These are phyloP conservation scores for Mycena belliarum DNA, from an alignment of 768 basidiomycete genomes.

Conservation along the genomic window DNA sequence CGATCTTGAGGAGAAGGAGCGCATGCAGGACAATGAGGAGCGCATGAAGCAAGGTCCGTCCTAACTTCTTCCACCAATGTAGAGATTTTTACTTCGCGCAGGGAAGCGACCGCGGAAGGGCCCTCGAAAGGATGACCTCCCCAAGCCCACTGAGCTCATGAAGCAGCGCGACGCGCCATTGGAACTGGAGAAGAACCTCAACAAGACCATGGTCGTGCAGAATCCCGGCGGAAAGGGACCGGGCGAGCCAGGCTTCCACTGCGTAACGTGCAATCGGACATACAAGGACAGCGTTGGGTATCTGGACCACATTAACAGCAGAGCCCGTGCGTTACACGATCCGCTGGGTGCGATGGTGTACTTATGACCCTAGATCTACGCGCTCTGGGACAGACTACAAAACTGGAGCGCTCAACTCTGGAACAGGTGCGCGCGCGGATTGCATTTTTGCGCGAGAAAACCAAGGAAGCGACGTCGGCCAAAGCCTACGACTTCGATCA, in stretches of 20 bases:
- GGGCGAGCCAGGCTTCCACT: constrained; percentile 92
- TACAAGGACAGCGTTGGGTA: constrained; percentile 95
- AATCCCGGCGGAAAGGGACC: constrained; percentile 80
- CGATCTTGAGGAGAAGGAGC: constrained; percentile 76
- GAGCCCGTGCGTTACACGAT: constrained; percentile 69
- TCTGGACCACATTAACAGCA: constrained; percentile 93
- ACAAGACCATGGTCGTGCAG: constrained; percentile 93
- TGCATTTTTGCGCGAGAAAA: constrained; percentile 82
- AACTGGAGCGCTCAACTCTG: constrained; percentile 85
- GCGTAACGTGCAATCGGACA: constrained; percentile 87
- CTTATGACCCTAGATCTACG: constrained; percentile 69
- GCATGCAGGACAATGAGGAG: constrained; percentile 86
- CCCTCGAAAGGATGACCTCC: constrained; percentile 68
- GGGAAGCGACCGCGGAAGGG: constrained; percentile 82
- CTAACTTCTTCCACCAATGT: not conserved
- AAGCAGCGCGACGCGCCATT: constrained; percentile 82
- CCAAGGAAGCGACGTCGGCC: constrained; percentile 76
- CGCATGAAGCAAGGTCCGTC: constrained; percentile 75
- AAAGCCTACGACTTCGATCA: constrained; percentile 96
- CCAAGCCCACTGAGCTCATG: constrained; percentile 93
- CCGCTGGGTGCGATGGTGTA: not conserved
- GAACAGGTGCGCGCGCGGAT: constrained; percentile 93
- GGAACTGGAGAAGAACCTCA: constrained; percentile 92
- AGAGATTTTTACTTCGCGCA: constrained; percentile 31
- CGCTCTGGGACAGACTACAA: constrained; percentile 93